These are phyloP conservation scores for Colletotrichum destructivum DNA, from an alignment of 2,329 filamentous ascomycete genomes.

Conservation along the genomic window DNA sequence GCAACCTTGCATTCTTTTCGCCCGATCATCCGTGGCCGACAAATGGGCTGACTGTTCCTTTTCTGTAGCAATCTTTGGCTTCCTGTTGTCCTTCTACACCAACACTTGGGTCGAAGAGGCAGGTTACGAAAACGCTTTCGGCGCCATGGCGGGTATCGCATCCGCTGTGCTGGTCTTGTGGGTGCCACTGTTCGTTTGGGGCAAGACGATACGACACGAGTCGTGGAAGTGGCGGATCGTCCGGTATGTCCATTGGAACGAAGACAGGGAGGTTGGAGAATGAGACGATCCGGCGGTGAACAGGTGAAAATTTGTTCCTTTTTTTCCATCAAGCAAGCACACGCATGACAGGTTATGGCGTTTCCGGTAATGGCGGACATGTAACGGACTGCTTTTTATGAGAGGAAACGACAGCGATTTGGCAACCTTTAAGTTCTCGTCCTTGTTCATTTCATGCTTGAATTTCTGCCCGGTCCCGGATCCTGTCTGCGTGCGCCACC, in stretches of 20 bases:
- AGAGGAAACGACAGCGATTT: conserved; percentile 5
- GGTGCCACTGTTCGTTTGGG: conserved; percentile 68
- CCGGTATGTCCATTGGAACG: conserved; percentile 63
- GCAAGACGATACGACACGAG: conserved; percentile 61
- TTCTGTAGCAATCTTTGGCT: conserved; percentile 65
- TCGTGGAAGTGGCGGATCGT: conserved; percentile 65
- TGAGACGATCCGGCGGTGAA: conserved; percentile 47
- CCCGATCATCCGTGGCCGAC: conserved; percentile 1
- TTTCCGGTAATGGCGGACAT: not conserved
- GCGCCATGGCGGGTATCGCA: conserved; percentile 71
- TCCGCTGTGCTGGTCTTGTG: conserved; percentile 62
- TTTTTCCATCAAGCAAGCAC: not conserved
- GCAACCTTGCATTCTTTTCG: not conserved
- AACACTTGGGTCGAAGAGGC: conserved; percentile 68
- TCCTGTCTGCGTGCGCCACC: conserved; percentile 3
- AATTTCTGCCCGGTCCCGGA: not conserved
- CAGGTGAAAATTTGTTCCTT: not conserved
- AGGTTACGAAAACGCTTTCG: conserved; percentile 67
- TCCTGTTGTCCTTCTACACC: conserved; percentile 72
- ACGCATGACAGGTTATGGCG: not conserved
- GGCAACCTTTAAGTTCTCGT: not conserved
- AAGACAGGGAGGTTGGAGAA: conserved; percentile 70
- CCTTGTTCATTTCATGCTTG: not conserved
- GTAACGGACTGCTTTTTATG: not conserved
- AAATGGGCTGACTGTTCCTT: conserved; percentile 30